phyloP scores from a whole-genome alignment of 331 rosid genomes.

The Spiraea crenata region DNA sequence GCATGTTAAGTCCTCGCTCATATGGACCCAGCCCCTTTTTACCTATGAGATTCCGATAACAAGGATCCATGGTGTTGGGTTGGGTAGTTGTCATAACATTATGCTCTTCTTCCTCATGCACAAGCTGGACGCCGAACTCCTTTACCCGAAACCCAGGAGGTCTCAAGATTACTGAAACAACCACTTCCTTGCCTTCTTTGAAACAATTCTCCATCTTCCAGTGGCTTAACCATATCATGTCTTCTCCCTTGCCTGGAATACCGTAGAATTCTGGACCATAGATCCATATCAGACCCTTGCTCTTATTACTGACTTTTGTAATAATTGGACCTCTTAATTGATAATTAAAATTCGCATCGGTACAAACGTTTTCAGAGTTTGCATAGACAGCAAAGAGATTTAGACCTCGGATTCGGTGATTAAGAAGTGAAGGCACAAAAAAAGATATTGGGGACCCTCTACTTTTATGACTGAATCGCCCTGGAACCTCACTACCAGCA shows the following conservation, averaged over 20 bases:
- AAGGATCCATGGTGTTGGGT: not conserved
- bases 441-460: not conserved
- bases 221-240: constrained; percentile 4
- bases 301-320: not conserved
- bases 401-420: not conserved
- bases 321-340: fast-evolving
- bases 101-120: not conserved
- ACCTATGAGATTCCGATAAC: not conserved
- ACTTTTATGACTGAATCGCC: not conserved
- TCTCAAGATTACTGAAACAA: not conserved
- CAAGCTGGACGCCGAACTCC: not conserved
- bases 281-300: not conserved
- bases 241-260: not conserved
- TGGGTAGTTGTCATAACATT: not conserved
- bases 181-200: not conserved
- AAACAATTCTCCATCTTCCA: not conserved
- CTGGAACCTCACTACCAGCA: not conserved
- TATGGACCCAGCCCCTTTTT: too few species aligned
- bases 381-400: not conserved
- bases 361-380: too few species aligned
- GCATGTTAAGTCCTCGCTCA: too few species aligned
- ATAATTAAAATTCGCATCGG: not conserved
- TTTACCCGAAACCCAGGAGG: not conserved
- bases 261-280: not conserved
- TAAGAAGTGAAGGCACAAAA: not conserved